Conservation (phyloP, 2,329 filamentous ascomycete genomes). For the Teratosphaeria nubilosa region DNA sequence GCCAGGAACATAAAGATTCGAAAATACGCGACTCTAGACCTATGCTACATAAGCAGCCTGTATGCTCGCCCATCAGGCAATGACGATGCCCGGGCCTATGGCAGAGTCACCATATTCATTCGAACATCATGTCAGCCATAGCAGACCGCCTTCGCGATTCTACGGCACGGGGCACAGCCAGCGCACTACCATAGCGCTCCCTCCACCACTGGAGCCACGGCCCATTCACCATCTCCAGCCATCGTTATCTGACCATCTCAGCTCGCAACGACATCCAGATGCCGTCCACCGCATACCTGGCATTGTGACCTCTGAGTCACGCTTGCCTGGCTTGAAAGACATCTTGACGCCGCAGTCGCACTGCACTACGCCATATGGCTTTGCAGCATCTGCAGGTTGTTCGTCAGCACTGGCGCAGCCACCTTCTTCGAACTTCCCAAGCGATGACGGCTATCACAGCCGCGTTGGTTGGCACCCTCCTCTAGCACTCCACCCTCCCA, state of each 20-base stretch:
- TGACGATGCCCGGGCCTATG: neutral
- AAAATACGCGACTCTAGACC: neutral
- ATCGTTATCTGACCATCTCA: conserved; percentile 9
- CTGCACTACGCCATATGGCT: conserved; percentile 6
- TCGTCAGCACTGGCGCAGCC: neutral
- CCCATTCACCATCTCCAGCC: conserved; percentile 11
- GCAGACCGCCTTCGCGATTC: neutral
- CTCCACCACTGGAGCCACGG: conserved; percentile 18
- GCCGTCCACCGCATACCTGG: conserved; percentile 8
- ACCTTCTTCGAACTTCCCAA: conserved; percentile 6
- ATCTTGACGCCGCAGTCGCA: conserved; percentile 16
- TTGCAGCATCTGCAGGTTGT: conserved; percentile 1
- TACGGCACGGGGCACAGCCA: neutral
- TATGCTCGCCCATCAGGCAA: neutral
- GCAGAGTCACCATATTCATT: neutral
- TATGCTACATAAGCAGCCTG: neutral
- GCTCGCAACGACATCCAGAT: conserved; percentile 9
- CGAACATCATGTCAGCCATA: neutral
- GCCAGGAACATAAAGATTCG: neutral
- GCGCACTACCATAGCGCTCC: conserved; percentile 9
- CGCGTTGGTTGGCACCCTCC: conserved; percentile 14
- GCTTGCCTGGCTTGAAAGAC: conserved; percentile 20
- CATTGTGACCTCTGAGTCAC: conserved; percentile 14
- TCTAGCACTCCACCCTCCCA: conserved; percentile 9
- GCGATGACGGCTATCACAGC: conserved; percentile 10